phyloP scores from a whole-genome alignment of 768 basidiomycete genomes.

The Mycena galericulata region DNA sequence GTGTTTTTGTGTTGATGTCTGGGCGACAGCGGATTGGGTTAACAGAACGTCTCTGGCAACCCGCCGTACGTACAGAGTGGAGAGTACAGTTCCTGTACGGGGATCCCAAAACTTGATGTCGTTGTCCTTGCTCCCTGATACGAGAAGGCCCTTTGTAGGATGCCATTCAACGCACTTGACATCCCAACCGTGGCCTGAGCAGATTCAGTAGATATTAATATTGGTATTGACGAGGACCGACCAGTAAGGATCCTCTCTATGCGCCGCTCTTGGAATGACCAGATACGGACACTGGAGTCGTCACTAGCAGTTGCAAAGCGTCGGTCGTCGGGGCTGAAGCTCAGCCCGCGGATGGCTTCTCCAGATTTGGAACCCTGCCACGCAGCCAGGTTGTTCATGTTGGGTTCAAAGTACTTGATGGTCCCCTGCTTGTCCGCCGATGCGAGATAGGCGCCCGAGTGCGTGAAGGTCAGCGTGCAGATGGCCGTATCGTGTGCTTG shows the following conservation, averaged over 20 bases:
- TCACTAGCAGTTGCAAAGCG: constrained; percentile 96
- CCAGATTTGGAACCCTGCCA: constrained; percentile 88
- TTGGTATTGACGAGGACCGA: constrained; percentile 39
- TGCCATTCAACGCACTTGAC: constrained; percentile 99
- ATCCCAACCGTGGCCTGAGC: constrained; percentile 96
- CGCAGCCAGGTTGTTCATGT: constrained; percentile 98
- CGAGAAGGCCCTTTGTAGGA: constrained; percentile 94
- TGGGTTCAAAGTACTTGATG: constrained; percentile 99
- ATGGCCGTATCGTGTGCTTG: constrained; percentile 98
- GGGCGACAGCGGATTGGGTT: neutral
- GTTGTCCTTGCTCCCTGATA: constrained; percentile 97
- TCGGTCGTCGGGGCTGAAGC: constrained; percentile 92
- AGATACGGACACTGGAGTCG: constrained; percentile 93
- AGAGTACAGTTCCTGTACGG: constrained; percentile 88
- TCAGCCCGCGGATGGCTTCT: constrained; percentile 93
- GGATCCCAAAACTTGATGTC: constrained; percentile 99
- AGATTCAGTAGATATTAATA: neutral
- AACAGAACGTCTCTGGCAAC: neutral
- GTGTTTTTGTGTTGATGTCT: constrained; percentile 99
- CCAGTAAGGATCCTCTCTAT: constrained; percentile 92
- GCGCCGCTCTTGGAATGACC: constrained; percentile 92
- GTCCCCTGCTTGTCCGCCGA: constrained; percentile 94
- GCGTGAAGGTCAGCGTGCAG: constrained; percentile 89
- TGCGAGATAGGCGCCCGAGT: constrained; percentile 92
- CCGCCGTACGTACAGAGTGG: constrained; percentile 77